Evolutionary conservation across 805 yeast species (phyloP), one percentile per base, ranked within the genome.

Genomic region (Ogataea pignaliae): DNA sequence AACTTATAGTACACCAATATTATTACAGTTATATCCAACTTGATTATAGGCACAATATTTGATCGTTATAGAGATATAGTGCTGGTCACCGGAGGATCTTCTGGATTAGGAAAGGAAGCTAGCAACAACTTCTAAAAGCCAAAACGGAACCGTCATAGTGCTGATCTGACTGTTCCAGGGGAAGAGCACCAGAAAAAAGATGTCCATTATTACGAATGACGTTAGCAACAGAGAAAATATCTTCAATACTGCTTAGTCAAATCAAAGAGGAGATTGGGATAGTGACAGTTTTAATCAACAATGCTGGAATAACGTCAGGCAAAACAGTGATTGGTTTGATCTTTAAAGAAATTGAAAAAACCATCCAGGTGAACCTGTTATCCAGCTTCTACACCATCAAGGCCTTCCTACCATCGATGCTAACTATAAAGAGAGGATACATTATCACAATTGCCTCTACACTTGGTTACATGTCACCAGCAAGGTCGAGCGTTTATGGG

Each of bases 381-480:
- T 80, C 96, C 4, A 78, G 81, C 47, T 83, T 86, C 57, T 78
- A 80, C 54, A 78, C 89, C 44, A 77, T 78, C 52, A 82, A 85
- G 53, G 68, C 78, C 1, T 83, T 88, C 53, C 64, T 90, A 12
- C 95, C 96, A 0, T 77, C 66, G 34, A 87, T 91, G 91, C 49
- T 86, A 2, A 59, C 52, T 16, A 47, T 59, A 16, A 69, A 72
- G 45, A 67, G 91, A 37, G 97, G 97, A 0, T 85, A 81, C 59
- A 72, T 91, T 16, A 80, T 90, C 29, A 86, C 89, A 2, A 70
- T 91, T 34, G 88, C 95, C 0, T 88, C 96, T 0, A 89, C 87
- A 0, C 68, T 91, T 43, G 97, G 97, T 0, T 81, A 83, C 50
- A 73, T 86, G 71, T 75, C 93, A 0, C 97, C 97, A 0, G 90